Percentiles rank a stretch among this genome's conserved stretches.
Evolutionary conservation across 2,329 filamentous ascomycete genomes (phyloP).

Genomic region (Incumbomyces lentus): DNA sequence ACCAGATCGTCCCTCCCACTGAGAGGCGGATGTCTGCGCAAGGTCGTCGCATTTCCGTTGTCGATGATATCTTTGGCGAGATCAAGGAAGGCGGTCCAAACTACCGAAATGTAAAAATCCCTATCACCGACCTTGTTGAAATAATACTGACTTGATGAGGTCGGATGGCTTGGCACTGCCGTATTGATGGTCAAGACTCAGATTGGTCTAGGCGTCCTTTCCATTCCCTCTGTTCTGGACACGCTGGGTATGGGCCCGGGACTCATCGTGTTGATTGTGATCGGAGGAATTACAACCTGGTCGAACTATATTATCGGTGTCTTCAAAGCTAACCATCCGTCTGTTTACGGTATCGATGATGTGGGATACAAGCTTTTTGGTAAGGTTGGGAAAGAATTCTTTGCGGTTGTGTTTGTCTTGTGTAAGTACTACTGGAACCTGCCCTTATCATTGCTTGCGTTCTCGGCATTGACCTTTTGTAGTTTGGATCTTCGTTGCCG

Average conservation of each 20-base stretch:
- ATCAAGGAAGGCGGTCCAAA: slow-evolving; percentile 25
- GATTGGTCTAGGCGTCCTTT: slow-evolving; percentile 47
- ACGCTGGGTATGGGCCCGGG: slow-evolving; percentile 45
- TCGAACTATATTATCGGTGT: slow-evolving; percentile 49
- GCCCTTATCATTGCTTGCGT: neutral
- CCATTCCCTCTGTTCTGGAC: slow-evolving; percentile 44
- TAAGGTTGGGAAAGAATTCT: slow-evolving; percentile 49
- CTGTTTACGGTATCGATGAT: slow-evolving; percentile 57
- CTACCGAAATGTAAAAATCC: slow-evolving; percentile 21
- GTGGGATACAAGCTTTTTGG: slow-evolving; percentile 48
- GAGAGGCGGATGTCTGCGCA: slow-evolving; percentile 9
- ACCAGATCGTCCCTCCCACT: slow-evolving; percentile 8
- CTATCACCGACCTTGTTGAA: neutral
- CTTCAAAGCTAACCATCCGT: slow-evolving; percentile 28
- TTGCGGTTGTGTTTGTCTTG: slow-evolving; percentile 47
- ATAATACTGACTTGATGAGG: slow-evolving; percentile 16
- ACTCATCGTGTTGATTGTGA: slow-evolving; percentile 41
- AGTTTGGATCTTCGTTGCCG: slow-evolving; percentile 44
- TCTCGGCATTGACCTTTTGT: slow-evolving; percentile 1
- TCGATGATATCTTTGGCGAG: slow-evolving; percentile 30
- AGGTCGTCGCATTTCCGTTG: slow-evolving; percentile 11
- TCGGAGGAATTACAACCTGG: slow-evolving; percentile 48
- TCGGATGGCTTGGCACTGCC: slow-evolving; percentile 39
- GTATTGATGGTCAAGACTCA: slow-evolving; percentile 50
- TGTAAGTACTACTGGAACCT: slow-evolving; percentile 28